Conservation (phyloP, 805 yeast genomes). For the Starmerella khaoyaiensis region DNA sequence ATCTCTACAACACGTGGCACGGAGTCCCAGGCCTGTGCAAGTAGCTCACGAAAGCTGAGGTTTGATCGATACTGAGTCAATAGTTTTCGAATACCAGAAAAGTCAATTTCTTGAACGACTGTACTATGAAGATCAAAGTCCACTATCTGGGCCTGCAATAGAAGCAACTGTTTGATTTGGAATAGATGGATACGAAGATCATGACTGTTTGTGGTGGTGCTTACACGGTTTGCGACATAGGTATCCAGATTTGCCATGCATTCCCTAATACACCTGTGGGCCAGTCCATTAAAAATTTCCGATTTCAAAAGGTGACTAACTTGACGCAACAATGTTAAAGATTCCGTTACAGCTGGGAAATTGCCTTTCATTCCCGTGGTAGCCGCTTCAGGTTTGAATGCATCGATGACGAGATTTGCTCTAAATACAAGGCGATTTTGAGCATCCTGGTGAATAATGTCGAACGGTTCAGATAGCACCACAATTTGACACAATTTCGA, state of each 20-base stretch:
- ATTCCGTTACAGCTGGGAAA: constrained; percentile 24
- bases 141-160: constrained; percentile 54
- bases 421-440: constrained; percentile 73
- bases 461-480: constrained; percentile 12
- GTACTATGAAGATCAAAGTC: constrained; percentile 71
- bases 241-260: constrained; percentile 43
- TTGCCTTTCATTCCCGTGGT: too few relatives aligned
- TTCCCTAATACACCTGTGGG: constrained; percentile 73
- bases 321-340: constrained; percentile 57
- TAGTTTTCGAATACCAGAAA: constrained; percentile 57
- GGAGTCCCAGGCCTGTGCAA: constrained; percentile 47
- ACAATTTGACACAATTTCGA: constrained; percentile 54
- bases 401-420: constrained; percentile 55
- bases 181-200: constrained; percentile 48
- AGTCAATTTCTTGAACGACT: constrained; percentile 59
- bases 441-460: constrained; percentile 27
- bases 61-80: constrained; percentile 21
- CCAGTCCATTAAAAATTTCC: constrained; percentile 69
- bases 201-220: constrained; percentile 9
- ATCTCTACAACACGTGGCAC: constrained; percentile 71
- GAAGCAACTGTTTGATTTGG: constrained; percentile 55
- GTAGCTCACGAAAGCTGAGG: constrained; percentile 27
- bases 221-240: constrained; percentile 12
- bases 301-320: constrained; percentile 71
- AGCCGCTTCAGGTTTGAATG: constrained; percentile 48